Evolutionary conservation across 306 rosid genomes (phyloP).

Genomic region (Sophora flavescens): DNA sequence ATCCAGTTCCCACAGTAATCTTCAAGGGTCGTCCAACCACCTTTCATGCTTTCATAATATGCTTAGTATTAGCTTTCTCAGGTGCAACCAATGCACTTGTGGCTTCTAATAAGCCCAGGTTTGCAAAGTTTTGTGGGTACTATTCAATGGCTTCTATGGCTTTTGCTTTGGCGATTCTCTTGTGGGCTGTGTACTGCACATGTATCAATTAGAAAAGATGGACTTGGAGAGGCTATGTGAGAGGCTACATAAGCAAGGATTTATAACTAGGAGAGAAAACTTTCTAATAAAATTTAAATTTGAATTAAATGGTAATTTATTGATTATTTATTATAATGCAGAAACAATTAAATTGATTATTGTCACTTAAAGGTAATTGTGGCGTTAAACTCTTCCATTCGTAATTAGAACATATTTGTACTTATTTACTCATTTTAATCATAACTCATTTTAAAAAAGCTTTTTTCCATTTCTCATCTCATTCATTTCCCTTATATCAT

Average conservation of each 20-base stretch:
- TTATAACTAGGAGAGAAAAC: background rate
- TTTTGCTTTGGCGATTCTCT: conserved; percentile 46
- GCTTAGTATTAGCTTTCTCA: conserved; percentile 46
- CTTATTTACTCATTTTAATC: no score
- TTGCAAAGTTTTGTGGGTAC: conserved; percentile 39
- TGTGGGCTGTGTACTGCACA: conserved; percentile 35
- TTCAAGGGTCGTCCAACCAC: conserved; percentile 49
- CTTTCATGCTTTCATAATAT: conserved; percentile 52
- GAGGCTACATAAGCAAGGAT: background rate
- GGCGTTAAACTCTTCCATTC: no score
- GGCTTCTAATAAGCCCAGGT: background rate
- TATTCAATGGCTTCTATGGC: conserved; percentile 49
- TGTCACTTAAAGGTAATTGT: background rate
- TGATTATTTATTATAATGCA: background rate
- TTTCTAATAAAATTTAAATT: background rate
- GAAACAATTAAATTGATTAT: background rate
- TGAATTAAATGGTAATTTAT: background rate
- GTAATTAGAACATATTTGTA: background rate
- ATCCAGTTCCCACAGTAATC: conserved; percentile 48
- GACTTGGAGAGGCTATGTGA: background rate
- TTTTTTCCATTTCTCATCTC: no score
- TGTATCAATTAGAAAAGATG: conserved; percentile 1
- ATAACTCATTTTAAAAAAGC: no score
- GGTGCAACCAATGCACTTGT: conserved; percentile 49
- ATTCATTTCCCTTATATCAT: no score